Percentiles rank a stretch among this genome's conserved stretches.
Evolutionary conservation across 257 asterid genomes (phyloP).

Genomic region (Solanum tarijense): DNA sequence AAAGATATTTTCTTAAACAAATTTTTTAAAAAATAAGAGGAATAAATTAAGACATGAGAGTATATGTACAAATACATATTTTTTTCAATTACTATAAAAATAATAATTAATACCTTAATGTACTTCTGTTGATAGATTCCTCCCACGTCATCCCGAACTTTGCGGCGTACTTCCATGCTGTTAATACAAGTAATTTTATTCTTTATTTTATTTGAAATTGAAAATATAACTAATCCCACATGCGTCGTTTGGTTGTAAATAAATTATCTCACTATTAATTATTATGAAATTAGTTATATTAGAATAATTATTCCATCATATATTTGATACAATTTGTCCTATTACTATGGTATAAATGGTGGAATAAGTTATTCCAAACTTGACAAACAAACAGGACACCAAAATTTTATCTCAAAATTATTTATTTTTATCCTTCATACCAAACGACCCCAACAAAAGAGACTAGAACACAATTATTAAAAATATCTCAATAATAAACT

Average conservation of each 20-base stretch:
- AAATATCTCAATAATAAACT: not conserved
- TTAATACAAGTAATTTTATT: not conserved
- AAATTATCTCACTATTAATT: no score
- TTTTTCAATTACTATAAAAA: no score
- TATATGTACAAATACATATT: no score
- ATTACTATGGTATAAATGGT: no score
- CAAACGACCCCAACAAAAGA: no score
- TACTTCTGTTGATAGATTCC: not conserved
- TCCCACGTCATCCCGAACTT: conserved; percentile 4
- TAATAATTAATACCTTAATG: not conserved
- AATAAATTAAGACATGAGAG: no score
- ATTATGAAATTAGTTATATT: no score
- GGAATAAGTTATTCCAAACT: no score
- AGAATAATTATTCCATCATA: no score
- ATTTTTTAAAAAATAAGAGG: no score
- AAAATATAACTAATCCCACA: not conserved
- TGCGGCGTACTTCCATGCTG: conserved; percentile 2
- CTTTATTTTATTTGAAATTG: not conserved
- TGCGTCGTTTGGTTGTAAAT: not conserved
- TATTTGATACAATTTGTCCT: accelerated
- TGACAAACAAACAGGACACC: accelerated
- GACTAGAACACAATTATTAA: not conserved
- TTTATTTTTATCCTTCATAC: no score
- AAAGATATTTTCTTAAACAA: no score
- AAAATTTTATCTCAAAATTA: not conserved